Conservation (phyloP, 116 monocot genomes). For the Thalassia testudinum region DNA sequence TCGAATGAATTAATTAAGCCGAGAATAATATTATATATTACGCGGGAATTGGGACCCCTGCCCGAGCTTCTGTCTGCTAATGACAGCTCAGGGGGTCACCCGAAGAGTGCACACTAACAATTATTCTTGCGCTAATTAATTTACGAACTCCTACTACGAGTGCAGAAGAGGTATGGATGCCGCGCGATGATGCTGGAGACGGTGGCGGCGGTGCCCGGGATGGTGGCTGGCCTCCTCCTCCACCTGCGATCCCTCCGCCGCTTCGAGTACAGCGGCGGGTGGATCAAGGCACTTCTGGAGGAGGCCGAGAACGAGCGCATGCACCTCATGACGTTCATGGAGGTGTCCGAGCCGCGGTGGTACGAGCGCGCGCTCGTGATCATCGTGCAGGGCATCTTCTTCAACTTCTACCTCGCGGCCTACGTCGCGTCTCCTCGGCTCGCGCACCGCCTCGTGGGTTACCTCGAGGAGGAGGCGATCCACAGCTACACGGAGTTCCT, state of each 20-base stretch:
- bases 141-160: no score
- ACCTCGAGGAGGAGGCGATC: conserved; percentile 59
- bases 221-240: conserved; percentile 40
- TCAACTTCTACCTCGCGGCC: conserved; percentile 42
- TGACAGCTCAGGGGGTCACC: no score
- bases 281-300: conserved; percentile 38
- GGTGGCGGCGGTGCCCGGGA: conserved; percentile 49
- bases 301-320: conserved; percentile 60
- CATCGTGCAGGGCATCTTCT: conserved; percentile 42
- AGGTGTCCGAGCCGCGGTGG: conserved; percentile 40
- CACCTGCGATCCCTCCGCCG: conserved; percentile 42
- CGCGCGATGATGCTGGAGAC: conserved; percentile 59
- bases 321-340: conserved; percentile 65
- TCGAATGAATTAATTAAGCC: no score
- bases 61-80: no score
- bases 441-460: conserved; percentile 51
- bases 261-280: conserved; percentile 48
- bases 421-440: conserved; percentile 34
- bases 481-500: conserved; percentile 65
- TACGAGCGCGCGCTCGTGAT: conserved; percentile 50
- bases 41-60: no score
- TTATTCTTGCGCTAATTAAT: no score
- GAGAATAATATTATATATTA: no score
- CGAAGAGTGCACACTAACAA: no score
- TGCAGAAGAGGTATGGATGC: conserved; percentile 40